A percentile compares a stretch with the other conserved stretches of the same genome.
These are phyloP conservation scores for Hypericum androsaemum DNA, from an alignment of 345 rosid species.

Conservation along the genomic window DNA sequence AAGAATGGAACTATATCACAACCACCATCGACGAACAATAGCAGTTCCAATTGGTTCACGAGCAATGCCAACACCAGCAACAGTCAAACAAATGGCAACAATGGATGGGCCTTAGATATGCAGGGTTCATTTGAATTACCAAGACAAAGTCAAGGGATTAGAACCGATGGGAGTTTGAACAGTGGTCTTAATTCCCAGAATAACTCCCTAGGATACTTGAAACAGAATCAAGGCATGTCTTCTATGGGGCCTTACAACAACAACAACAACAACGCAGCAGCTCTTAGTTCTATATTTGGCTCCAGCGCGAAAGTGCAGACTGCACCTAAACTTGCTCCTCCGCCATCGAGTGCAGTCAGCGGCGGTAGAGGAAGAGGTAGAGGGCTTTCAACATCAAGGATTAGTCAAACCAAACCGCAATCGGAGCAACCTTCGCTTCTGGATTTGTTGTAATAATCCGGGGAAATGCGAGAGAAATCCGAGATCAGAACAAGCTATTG, in stretches of 20 bases:
- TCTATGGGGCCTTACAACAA: slow-evolving; percentile 21
- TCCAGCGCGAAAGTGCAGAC: slow-evolving; percentile 45
- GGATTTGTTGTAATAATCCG: slow-evolving; percentile 46
- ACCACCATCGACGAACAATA: slow-evolving; percentile 10
- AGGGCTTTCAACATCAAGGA: slow-evolving; percentile 33
- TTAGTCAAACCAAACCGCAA: slow-evolving; percentile 32
- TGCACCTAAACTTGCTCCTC: slow-evolving; percentile 81
- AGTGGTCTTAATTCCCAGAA: slow-evolving; percentile 22
- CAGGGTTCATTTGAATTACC: slow-evolving; percentile 28
- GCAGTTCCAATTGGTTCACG: slow-evolving; percentile 20
- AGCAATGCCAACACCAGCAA: slow-evolving; percentile 14
- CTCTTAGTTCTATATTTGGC: slow-evolving; percentile 60
- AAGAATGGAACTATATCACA: slow-evolving; percentile 32
- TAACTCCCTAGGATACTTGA: slow-evolving; percentile 36
- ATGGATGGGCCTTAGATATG: slow-evolving; percentile 45
- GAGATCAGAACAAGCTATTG: no score
- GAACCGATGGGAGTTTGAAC: slow-evolving; percentile 22
- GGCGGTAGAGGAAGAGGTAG: slow-evolving; percentile 32
- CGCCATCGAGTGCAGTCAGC: slow-evolving; percentile 62
- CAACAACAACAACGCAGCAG: slow-evolving; percentile 40
- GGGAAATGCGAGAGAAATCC: no score
- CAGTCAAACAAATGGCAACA: slow-evolving; percentile 23
- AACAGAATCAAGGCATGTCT: slow-evolving; percentile 45
- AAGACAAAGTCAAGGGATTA: slow-evolving; percentile 33
- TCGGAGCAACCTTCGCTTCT: slow-evolving; percentile 55